Evolutionary conservation across 2,329 filamentous ascomycete species (phyloP).

Genomic region (Didymella arachidicola): DNA sequence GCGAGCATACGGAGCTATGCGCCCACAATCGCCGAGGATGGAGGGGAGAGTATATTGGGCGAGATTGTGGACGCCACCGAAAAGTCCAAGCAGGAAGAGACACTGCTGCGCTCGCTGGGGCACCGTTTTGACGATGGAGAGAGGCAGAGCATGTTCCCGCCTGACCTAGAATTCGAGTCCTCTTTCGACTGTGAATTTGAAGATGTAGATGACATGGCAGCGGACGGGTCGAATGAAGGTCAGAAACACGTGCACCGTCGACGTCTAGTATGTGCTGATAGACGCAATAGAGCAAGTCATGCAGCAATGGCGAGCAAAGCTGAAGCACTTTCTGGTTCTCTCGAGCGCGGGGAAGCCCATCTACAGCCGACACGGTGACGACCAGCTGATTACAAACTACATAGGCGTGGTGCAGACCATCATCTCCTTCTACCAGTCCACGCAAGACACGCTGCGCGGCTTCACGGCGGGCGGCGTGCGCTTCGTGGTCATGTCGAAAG

Average conservation of each 20-base stretch:
- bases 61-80: constrained; percentile 70
- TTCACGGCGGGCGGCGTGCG: constrained; percentile 88
- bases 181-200: constrained; percentile 83
- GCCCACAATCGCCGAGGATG: constrained; percentile 67
- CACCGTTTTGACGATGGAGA: constrained; percentile 60
- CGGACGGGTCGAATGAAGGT: constrained; percentile 66
- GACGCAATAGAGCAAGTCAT: constrained; percentile 60
- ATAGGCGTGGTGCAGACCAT: constrained; percentile 97
- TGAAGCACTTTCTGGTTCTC: constrained; percentile 96
- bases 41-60: constrained; percentile 78
- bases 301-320: constrained; percentile 83
- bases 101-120: constrained; percentile 72
- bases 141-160: constrained; percentile 63
- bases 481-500: constrained; percentile 85
- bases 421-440: constrained; percentile 92
- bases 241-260: constrained; percentile 52
- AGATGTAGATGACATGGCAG: constrained; percentile 67
- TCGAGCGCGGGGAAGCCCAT: constrained; percentile 97
- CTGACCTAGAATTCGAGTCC: constrained; percentile 61
- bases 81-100: constrained; percentile 68
- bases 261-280: constrained; percentile 38
- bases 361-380: constrained; percentile 92
- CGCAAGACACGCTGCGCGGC: constrained; percentile 76
- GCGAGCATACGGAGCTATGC: constrained; percentile 73
- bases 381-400: constrained; percentile 88